Evolutionary conservation across 1,139 yeast genomes (phyloP).

Genomic region (Yamadazyma epiphylla): DNA sequence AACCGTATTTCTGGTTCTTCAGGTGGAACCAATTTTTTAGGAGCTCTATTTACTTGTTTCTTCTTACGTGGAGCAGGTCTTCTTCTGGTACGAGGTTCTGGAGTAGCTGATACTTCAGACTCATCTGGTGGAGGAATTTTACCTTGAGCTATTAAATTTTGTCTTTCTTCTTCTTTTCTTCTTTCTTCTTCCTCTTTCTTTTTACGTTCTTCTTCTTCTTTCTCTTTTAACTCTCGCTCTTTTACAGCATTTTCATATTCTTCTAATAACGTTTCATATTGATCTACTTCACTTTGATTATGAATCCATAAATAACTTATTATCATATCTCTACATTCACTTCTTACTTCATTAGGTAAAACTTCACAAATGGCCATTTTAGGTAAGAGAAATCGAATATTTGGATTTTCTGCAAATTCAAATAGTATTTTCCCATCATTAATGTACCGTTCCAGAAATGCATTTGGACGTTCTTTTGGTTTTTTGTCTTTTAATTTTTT

Average conservation of each 20-base stretch:
- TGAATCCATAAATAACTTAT: constrained; percentile 66
- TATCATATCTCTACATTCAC: constrained; percentile 42
- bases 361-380: constrained; percentile 73
- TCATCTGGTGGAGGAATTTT: constrained; percentile 7
- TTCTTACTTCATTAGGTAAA: constrained; percentile 24
- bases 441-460: constrained; percentile 70
- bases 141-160: constrained; percentile 11
- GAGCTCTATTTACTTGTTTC: constrained; percentile 17
- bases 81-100: constrained; percentile 10
- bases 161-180: constrained; percentile 13
- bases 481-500: constrained; percentile 19
- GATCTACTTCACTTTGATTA: constrained; percentile 46
- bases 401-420: constrained; percentile 79
- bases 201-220: constrained; percentile 20
- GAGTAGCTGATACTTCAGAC: too few relatives aligned
- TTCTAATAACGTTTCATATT: constrained; percentile 37
- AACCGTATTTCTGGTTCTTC: constrained; percentile 41
- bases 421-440: constrained; percentile 72
- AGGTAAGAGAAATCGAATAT: constrained; percentile 72
- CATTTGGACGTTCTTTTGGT: constrained; percentile 52
- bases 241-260: constrained; percentile 25
- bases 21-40: constrained; percentile 25
- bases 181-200: constrained; percentile 22
- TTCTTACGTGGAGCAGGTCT: constrained; percentile 20
- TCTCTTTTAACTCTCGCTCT: constrained; percentile 19